Evolutionary conservation across 2,329 filamentous ascomycete species (phyloP), one percentile per base, ranked within the genome.

Genomic region (Raffaelea ambrosiae): DNA sequence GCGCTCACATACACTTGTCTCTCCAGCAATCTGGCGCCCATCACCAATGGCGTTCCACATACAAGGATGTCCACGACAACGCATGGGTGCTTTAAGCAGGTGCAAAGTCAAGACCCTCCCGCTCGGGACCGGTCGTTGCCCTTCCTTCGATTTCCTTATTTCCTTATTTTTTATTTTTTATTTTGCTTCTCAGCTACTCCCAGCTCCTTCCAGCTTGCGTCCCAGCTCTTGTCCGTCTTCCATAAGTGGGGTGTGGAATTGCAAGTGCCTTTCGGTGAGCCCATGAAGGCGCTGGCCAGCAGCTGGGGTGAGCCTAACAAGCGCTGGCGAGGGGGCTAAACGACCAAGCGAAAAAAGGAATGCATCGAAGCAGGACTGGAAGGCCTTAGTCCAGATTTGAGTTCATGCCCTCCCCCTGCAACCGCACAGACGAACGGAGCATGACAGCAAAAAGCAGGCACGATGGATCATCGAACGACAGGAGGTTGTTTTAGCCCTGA

Each of bases 351-450:
- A 26, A 18, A 20, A 40, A 16, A 31, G 39, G 31, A 41, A 41
- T 39, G 49, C 46, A 43, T 46, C 46, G 46, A 46, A 47, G 44
- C 48, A 22, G 16, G 38, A 26, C 31, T 46, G 33, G 48, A 50
- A 48, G 45, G n/a, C 42, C 14, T 40, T 48, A 46, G 46, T 38
- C 39, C 46, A 48, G 40, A 41, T 39, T 44, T 36, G 40, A 42
- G 19, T 44, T 44, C 36, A 44, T 46, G 42, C 42, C 42, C 42
- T 45, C 36, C 21, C 45, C 21, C 45, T 50, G 45, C 43, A 46
- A 40, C 50, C 50, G 48, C 50, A 52, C 48, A 46, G 50, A 52
- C 50, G 40, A 23, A 38, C 23, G 36, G 41, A 45, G 18, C 35
- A 31, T 26, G 22, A 43, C 19, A 20, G 31, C 23, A 38, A 31